Percentiles rank a stretch among this genome's conserved stretches.
Conservation (phyloP, 805 yeast genomes). For the Kuraishia ogatae region DNA sequence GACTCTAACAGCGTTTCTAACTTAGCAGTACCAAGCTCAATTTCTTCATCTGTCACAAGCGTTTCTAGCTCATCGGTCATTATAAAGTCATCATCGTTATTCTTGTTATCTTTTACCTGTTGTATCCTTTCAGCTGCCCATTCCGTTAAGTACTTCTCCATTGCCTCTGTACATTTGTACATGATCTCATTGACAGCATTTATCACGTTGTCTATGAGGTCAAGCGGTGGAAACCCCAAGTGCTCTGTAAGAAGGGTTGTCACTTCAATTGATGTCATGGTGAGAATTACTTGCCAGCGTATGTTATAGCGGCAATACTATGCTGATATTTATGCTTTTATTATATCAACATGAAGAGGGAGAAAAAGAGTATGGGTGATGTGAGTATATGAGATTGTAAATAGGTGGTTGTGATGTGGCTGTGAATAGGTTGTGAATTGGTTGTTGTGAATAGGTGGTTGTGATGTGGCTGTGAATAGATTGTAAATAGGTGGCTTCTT, state of each 20-base stretch:
- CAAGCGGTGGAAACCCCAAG: slow-evolving; percentile 74
- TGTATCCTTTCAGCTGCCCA: slow-evolving; percentile 16
- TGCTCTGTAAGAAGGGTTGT: slow-evolving; percentile 72
- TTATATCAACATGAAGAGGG: too few species aligned
- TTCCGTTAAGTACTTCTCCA: slow-evolving; percentile 53
- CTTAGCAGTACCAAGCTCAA: slow-evolving; percentile 71
- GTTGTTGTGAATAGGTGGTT: too few species aligned
- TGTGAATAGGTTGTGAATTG: too few species aligned
- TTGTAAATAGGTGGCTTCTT: too few species aligned
- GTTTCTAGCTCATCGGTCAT: slow-evolving; percentile 1
- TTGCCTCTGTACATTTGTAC: slow-evolving; percentile 73
- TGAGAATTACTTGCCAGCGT: neutral
- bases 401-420: too few species aligned
- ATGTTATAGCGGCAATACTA: neutral
- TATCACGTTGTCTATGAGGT: slow-evolving; percentile 78
- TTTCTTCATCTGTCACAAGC: slow-evolving; percentile 28
- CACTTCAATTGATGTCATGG: slow-evolving; percentile 23
- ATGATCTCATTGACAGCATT: slow-evolving; percentile 79
- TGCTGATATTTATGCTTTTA: too few species aligned
- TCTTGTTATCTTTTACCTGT: neutral
- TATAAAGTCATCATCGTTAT: slow-evolving; percentile 1
- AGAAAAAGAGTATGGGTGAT: too few species aligned
- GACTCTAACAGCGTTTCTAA: slow-evolving; percentile 69
- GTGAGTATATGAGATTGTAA: too few species aligned
- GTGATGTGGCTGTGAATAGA: too few species aligned